These are phyloP conservation scores for Hypoxylon cercidicola DNA, from an alignment of 495 filamentous ascomycete genomes.

Conservation along the genomic window DNA sequence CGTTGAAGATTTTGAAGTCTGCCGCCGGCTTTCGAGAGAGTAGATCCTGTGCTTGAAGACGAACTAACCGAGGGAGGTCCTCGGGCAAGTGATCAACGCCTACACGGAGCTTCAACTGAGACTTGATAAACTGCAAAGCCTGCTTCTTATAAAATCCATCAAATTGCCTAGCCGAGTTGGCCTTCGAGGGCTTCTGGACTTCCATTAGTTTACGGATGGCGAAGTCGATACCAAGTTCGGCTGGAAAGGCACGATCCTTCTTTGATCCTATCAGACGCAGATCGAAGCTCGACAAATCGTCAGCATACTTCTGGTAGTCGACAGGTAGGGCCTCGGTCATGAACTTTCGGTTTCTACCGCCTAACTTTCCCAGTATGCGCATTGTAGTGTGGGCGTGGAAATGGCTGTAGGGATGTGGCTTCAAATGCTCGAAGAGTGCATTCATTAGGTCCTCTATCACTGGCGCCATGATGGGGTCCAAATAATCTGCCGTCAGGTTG, in stretches of 20 bases:
- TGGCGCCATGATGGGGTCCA: slow-evolving; percentile 99
- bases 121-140: slow-evolving; percentile 83
- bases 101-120: slow-evolving; percentile 89
- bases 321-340: slow-evolving; percentile 86
- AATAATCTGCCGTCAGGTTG: slow-evolving; percentile 95
- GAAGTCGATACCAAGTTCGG: slow-evolving; percentile 83
- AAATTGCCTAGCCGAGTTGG: slow-evolving; percentile 67
- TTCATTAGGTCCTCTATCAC: slow-evolving; percentile 99
- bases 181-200: slow-evolving; percentile 66
- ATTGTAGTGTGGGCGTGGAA: slow-evolving; percentile 98
- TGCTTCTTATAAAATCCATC: slow-evolving; percentile 93
- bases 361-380: slow-evolving; percentile 97
- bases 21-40: slow-evolving; percentile 71
- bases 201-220: slow-evolving; percentile 89
- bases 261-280: slow-evolving; percentile 88
- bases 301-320: slow-evolving; percentile 82
- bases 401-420: slow-evolving; percentile 92
- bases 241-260: slow-evolving; percentile 86
- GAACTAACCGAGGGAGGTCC: slow-evolving; percentile 83
- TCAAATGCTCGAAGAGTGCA: slow-evolving; percentile 92
- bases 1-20: slow-evolving; percentile 70
- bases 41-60: slow-evolving; percentile 89
- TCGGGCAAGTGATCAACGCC: slow-evolving; percentile 89
- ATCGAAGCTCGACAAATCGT: slow-evolving; percentile 87
- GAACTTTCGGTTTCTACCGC: slow-evolving; percentile 94